phyloP scores from a whole-genome alignment of 306 rosid species.

The Echinosophora koreensis region DNA sequence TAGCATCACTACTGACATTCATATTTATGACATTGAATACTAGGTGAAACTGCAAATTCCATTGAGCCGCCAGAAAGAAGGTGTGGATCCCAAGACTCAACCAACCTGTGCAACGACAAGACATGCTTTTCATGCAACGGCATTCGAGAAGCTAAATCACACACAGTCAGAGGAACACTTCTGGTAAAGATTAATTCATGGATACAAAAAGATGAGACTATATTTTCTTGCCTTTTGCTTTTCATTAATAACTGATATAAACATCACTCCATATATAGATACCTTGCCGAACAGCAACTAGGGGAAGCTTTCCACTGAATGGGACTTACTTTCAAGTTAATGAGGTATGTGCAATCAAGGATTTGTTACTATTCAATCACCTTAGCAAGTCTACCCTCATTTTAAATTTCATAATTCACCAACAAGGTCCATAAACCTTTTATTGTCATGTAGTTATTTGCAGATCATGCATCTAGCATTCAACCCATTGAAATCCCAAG shows the following conservation, averaged over 20 bases:
- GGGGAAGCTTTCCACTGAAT: constrained; percentile 93
- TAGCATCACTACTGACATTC: constrained; percentile 31
- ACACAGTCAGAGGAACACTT: constrained; percentile 84
- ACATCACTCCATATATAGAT: constrained; percentile 56
- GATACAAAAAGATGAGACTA: constrained; percentile 9
- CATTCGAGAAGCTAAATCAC: constrained; percentile 75
- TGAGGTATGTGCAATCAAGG: constrained; percentile 63
- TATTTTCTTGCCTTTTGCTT: constrained; percentile 21
- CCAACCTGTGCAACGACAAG: constrained; percentile 63
- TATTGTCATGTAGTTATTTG: constrained; percentile 73
- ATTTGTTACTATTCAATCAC: constrained; percentile 14
- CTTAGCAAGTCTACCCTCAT: constrained; percentile 37
- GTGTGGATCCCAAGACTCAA: constrained; percentile 64
- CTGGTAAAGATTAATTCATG: constrained; percentile 64
- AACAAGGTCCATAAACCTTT: constrained; percentile 41
- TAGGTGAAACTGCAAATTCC: constrained; percentile 87
- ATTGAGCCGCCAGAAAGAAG: constrained; percentile 70
- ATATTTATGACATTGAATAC: constrained; percentile 33
- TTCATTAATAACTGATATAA: constrained; percentile 38
- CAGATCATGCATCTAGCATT: constrained; percentile 78
- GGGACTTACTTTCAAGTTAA: constrained; percentile 97
- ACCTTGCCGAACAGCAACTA: constrained; percentile 93
- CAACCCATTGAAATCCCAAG: constrained; percentile 83
- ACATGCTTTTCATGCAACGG: constrained; percentile 82
- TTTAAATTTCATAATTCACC: constrained; percentile 40